These are phyloP conservation scores for Lagenidium giganteum DNA, from an alignment of 352 stramenopile species.

Conservation along the genomic window DNA sequence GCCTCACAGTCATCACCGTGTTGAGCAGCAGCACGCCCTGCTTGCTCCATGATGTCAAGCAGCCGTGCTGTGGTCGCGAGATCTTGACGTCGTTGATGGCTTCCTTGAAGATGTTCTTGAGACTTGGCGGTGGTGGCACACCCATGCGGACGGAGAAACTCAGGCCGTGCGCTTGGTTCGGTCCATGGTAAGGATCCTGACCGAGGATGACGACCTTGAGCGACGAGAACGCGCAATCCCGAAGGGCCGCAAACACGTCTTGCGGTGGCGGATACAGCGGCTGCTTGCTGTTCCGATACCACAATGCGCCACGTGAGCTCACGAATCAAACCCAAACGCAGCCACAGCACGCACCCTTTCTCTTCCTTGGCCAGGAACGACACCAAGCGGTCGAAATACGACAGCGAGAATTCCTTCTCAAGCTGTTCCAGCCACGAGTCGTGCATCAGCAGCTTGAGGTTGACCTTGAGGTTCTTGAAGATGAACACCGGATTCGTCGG, in stretches of 20 bases:
- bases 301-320: neutral
- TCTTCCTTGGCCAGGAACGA: conserved; percentile 41
- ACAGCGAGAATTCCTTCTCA: conserved; percentile 31
- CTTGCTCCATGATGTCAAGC: conserved; percentile 87
- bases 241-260: conserved; percentile 86
- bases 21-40: conserved; percentile 98
- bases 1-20: conserved; percentile 93
- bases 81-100: conserved; percentile 72
- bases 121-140: conserved; percentile 86
- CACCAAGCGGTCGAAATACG: conserved; percentile 33
- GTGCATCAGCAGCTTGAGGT: conserved; percentile 27
- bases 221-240: conserved; percentile 78
- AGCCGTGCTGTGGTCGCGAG: conserved; percentile 82
- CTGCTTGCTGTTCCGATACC: conserved; percentile 31
- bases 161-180: conserved; percentile 75
- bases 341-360: conserved; percentile 12
- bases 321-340: neutral
- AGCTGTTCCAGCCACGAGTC: conserved; percentile 43
- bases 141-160: conserved; percentile 89
- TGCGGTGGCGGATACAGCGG: conserved; percentile 82
- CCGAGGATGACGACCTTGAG: conserved; percentile 92
- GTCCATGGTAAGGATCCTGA: conserved; percentile 88
- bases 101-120: conserved; percentile 99
- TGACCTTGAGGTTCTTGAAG: conserved; percentile 25
- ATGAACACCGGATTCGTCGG: conserved; percentile 20